Percentiles rank a stretch among this genome's conserved stretches.
Conservation (phyloP, 2,329 filamentous ascomycete species). For the Chrysoporthe puriensis region DNA sequence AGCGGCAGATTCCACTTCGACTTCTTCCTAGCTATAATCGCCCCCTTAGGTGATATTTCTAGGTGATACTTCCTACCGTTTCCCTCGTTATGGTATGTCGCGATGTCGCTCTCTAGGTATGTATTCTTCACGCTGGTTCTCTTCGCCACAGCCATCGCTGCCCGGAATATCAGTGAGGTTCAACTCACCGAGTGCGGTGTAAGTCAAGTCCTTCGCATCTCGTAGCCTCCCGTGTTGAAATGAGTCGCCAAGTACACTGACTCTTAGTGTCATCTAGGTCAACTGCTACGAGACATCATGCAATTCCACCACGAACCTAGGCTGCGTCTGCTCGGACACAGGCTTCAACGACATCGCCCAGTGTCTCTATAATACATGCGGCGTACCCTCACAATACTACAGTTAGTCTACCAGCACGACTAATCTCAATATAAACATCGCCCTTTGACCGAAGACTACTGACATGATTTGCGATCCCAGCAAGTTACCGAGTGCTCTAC, state of each 20-base stretch:
- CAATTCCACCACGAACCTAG: conserved; percentile 16
- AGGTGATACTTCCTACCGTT: not conserved
- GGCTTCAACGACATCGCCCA: conserved; percentile 1
- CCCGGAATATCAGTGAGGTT: conserved; percentile 14
- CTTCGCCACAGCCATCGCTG: not conserved
- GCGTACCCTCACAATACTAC: conserved; percentile 2
- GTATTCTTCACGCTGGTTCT: not conserved
- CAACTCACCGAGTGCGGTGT: conserved; percentile 16
- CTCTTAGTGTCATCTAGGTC: not conserved
- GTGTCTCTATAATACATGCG: conserved; percentile 13
- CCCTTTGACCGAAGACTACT: not conserved
- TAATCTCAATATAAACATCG: not conserved
- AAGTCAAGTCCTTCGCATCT: not conserved
- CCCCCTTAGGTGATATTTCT: not conserved
- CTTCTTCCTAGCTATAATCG: no score
- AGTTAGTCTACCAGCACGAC: not conserved
- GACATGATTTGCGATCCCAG: not conserved
- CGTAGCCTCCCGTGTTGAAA: not conserved
- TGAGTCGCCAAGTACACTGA: not conserved
- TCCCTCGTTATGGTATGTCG: not conserved
- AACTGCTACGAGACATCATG: conserved; percentile 17
- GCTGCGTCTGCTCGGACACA: conserved; percentile 10
- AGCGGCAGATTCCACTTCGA: no score
- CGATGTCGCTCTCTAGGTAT: not conserved
- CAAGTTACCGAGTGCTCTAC: conserved; percentile 16